Conservation (phyloP, 805 yeast genomes). For the Teunomyces barrocoloradensis region DNA sequence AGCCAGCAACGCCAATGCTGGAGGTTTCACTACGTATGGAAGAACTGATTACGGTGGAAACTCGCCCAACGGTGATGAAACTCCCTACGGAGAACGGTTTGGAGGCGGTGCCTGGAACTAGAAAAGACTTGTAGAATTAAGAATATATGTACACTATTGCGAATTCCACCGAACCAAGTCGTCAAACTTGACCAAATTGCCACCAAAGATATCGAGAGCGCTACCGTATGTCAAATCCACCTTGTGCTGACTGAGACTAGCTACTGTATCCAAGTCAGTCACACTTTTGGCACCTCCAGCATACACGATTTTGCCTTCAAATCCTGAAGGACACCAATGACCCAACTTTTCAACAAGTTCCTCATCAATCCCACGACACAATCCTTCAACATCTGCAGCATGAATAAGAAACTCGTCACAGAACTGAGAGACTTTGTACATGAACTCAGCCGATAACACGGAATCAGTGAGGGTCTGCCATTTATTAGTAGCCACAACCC, state of each 20-base stretch:
- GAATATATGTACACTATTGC: conserved; percentile 3
- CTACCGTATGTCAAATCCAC: conserved; percentile 94
- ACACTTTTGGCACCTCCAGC: conserved; percentile 94
- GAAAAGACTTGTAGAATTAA: background rate
- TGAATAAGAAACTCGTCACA: conserved; percentile 89
- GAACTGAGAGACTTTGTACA: conserved; percentile 54
- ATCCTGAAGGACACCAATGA: conserved; percentile 63
- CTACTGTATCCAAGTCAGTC: conserved; percentile 65
- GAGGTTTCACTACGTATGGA: conserved; percentile 49
- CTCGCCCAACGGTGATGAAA: conserved; percentile 33
- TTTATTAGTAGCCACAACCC: conserved; percentile 97
- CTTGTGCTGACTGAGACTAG: conserved; percentile 66
- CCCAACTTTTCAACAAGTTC: conserved; percentile 68
- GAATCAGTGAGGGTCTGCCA: conserved; percentile 90
- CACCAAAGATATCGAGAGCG: conserved; percentile 94
- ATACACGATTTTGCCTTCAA: conserved; percentile 73
- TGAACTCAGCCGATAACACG: conserved; percentile 51
- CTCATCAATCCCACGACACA: conserved; percentile 89
- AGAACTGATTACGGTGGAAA: conserved; percentile 23
- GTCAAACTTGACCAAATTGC: conserved; percentile 67
- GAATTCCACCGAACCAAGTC: conserved; percentile 78
- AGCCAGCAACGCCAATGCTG: conserved; percentile 41
- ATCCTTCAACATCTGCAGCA: conserved; percentile 98
- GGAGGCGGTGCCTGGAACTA: conserved; percentile 13
- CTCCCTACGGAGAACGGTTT: conserved; percentile 16